Base-by-base conservation (phyloP, 352 stramenopile genomes). In the Pythium vanterpoolii region DNA sequence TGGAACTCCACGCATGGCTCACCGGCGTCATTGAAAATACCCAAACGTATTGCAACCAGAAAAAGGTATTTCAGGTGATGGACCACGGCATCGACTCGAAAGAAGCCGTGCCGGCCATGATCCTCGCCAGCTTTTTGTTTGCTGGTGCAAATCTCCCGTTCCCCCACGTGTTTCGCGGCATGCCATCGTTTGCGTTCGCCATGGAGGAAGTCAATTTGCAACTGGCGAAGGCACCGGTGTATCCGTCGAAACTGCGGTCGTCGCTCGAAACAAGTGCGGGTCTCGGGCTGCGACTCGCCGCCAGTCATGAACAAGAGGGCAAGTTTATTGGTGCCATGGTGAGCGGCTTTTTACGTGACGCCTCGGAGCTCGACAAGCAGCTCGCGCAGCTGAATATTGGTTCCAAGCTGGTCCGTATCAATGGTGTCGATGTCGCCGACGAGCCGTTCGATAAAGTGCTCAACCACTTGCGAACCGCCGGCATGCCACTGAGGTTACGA, bases 121-220 rank as follows among this genome's bases (percentile, higher is more conserved):
- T 89, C 60, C 56, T 92, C 27, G 74, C 68, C 27, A 83, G 74
- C 36, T 94, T 92, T 43, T 54, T 94, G 8, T 76, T 92, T 36
- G 76, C 82, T 14, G 85, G 82, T 26, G 82, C 82, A 19, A 94
- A 94, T 43, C 65, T 68, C 24, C 80, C 85, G 36, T 91, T 92
- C 53, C 83, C 81, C 18, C 76, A 86, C 44, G 71, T 77, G 23
- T 88, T 90, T 62, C 60, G 66, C 23, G 79, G 75, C 1, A 76
- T 94, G 42, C 85, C 85, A 18, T 72, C 70, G 11, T 94, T 94
- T 50, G 85, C 85, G 7, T 76, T 88, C 36, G 79, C 85, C 11
- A 58, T 82, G 43, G 77, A 94, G 49, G 78, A 94, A 56, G 52
- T 88, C 39, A 89, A 91, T 38, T 66, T 92, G 19, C 67, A 78